These are phyloP conservation scores for Trichoderma afroharzianum DNA, from an alignment of 2,329 filamentous ascomycete species.

Conservation along the genomic window DNA sequence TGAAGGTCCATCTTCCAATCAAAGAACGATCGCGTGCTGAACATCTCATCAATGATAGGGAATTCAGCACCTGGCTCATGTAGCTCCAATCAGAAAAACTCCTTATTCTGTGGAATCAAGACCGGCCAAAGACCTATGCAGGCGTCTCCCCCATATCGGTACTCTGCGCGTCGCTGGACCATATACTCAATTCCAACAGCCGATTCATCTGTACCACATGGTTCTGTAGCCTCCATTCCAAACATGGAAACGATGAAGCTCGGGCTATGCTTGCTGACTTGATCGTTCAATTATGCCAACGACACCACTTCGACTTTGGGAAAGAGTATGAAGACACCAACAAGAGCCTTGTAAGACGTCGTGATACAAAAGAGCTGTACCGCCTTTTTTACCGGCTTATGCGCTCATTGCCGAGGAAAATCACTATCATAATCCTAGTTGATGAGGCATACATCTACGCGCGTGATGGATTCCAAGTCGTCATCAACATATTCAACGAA, in stretches of 20 bases:
- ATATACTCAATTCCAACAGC: neutral
- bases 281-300: neutral
- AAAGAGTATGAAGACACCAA: neutral
- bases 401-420: neutral
- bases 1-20: neutral
- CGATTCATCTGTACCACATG: neutral
- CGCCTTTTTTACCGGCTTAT: neutral
- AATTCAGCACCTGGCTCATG: neutral
- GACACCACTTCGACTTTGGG: neutral
- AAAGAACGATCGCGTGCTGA: neutral
- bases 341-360: neutral
- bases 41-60: neutral
- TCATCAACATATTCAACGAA: neutral
- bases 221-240: neutral
- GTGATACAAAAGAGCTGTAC: neutral
- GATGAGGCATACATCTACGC: neutral
- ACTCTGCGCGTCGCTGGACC: neutral
- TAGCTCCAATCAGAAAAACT: neutral
- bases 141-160: neutral
- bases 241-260: neutral
- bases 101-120: neutral
- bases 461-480: neutral
- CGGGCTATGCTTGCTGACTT: neutral
- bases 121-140: neutral
- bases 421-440: neutral